Base-by-base conservation (phyloP, 2,329 filamentous ascomycete genomes). In the Aphanocladium album region DNA sequence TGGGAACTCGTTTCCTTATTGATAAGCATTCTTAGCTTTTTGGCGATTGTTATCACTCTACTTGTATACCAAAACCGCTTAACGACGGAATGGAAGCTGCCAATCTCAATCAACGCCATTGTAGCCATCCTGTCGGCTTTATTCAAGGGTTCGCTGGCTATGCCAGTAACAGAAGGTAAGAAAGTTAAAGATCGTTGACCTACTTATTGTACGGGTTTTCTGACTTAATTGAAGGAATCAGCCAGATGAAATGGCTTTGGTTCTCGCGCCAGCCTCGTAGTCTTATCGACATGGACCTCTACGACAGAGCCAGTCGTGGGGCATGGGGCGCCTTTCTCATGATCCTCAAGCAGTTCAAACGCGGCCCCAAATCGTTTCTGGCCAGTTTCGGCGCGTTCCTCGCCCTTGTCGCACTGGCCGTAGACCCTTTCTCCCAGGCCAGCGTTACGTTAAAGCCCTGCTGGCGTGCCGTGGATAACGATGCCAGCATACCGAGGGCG, bases 71-170 rank as follows among this genome's bases (percentile, higher is more conserved):
- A 51, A 17, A 37, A 37, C 3, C 49, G 17, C n/a, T 3, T 51
- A 17, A 2, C 35, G 12, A 19, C 49, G 27, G 14, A 51, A 16
- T 51, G 49, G 49, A 51, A 51, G 17, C 49, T 51, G 17, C 49
- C 49, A 6, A 51, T 51, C 8, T 51, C 49, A 14, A 51, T 51
- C 49, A 51, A 51, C 49, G 49, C 49, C 49, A 37, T 51, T 51
- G 27, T 51, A 4, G 25, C 49, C 17, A 35, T 51, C 19, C 17
- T 51, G 17, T 51, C 49, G 17, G 17, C 49, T 14, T 16, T 51
- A 5, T 51, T 51, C 49, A 30, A 30, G 9, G 30, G 30, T 5
- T 5, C 30, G 9, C 9, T 30, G 9, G 30, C 30, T 30, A 30
- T 30, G 9, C 30, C 30, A 30, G 30, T 30, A 30, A 30, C 30